Base-by-base conservation (phyloP, 2,329 filamentous ascomycete genomes). In the Aspergillus piperis region DNA sequence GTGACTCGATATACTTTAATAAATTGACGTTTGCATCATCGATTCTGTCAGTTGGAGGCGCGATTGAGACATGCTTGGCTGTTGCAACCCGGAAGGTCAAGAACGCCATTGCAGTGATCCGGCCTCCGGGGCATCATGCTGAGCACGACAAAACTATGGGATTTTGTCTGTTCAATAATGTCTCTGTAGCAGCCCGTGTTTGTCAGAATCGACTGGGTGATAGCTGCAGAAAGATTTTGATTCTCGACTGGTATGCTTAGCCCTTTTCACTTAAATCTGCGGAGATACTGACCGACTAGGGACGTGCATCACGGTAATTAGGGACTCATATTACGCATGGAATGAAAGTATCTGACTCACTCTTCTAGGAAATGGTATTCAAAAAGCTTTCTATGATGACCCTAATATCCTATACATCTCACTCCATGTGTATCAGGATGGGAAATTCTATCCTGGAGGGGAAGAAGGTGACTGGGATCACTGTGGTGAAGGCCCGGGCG, bases 101-200 rank as follows among this genome's bases (percentile, higher is more conserved):
- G 75, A 99, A 99, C 71, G 92, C 91, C 0, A 95, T 99, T 73
- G 95, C 95, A 1, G 89, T 99, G 39, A 96, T 99, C 69, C 87
- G 95, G 13, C 95, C 95, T 2, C 95, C 95, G 0, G 95, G 95
- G 0, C 95, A 99, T 71, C 95, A 99, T 75, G 95, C 95, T 1
- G 95, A 99, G 73, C 88, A 87, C 60, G 85, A 95, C 69, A 83
- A 88, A 38, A 86, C 94, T 0, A 95, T 96, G 84, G 95, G 95
- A 0, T 99, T 99, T 72, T 99, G 95, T 74, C 86, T 98, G 61
- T 98, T 98, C 80, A 97, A 99, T 79, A 99, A 99, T 71, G 95
- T 98, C 3, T 92, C 91, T 19, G 90, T 99, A 60, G 94, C 93
- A 1, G 89, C 92, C n/a, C 89, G 87, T 61, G 90, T 93, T 11